phyloP scores from a whole-genome alignment of 176 grass and related monocot species.

The Triticum urartu region DNA sequence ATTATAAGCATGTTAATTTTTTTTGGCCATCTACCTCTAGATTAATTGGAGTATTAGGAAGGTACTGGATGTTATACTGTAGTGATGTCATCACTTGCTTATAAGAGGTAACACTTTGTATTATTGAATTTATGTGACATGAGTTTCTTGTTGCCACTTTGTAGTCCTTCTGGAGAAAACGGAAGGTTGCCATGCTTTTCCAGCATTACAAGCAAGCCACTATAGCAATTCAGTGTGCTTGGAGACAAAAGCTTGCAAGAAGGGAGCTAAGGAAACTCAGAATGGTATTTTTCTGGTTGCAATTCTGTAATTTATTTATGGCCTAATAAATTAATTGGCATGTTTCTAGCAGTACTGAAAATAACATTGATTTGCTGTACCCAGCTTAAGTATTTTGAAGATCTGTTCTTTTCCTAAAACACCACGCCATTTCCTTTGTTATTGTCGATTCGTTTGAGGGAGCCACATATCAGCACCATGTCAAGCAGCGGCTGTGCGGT shows the following conservation, averaged over 20 bases:
- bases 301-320: background rate
- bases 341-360: background rate
- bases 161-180: conserved; percentile 80
- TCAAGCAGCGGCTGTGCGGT: background rate
- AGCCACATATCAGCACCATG: background rate
- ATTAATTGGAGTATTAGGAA: background rate
- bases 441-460: background rate
- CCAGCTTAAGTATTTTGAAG: background rate
- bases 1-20: background rate
- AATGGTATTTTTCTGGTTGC: conserved; percentile 52
- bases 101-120: background rate
- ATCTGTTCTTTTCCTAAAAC: conserved; percentile 7
- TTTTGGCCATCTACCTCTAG: background rate
- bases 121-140: conserved; percentile 10
- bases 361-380: background rate
- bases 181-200: conserved; percentile 52
- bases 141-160: background rate
- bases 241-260: conserved; percentile 85
- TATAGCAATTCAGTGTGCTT: conserved; percentile 78
- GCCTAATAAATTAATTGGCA: background rate
- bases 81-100: conserved; percentile 2
- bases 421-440: background rate
- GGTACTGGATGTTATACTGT: background rate
- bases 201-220: conserved; percentile 49
- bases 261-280: conserved; percentile 76